phyloP scores from a whole-genome alignment of 2,329 filamentous ascomycete genomes.

The Hymenoscyphus repandus region DNA sequence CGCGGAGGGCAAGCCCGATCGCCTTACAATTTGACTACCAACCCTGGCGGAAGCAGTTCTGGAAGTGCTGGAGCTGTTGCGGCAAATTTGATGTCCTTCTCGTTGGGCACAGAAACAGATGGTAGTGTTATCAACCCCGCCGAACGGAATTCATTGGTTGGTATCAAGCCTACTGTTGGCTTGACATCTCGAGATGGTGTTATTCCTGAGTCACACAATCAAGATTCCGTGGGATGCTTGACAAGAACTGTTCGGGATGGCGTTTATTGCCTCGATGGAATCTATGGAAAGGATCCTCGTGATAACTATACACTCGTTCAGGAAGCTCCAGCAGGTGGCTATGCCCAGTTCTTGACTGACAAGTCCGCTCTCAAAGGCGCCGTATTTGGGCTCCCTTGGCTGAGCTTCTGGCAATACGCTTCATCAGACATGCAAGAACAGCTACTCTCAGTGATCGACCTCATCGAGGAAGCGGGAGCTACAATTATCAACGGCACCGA shows the following conservation, averaged over 20 bases:
- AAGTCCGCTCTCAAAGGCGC: conserved; percentile 46
- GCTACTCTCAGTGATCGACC: conserved; percentile 45
- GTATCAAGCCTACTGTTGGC: conserved; percentile 72
- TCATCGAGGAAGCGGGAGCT: conserved; percentile 57
- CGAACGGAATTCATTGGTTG: conserved; percentile 62
- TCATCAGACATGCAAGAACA: conserved; percentile 48
- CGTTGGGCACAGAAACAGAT: conserved; percentile 71
- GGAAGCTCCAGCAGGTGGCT: conserved; percentile 46
- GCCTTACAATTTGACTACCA: conserved; percentile 64
- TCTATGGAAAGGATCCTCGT: conserved; percentile 56
- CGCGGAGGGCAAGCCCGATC: conserved; percentile 59
- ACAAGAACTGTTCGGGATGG: conserved; percentile 66
- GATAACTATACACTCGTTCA: conserved; percentile 54
- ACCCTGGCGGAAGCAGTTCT: conserved; percentile 64
- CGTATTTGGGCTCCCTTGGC: conserved; percentile 66
- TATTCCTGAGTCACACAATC: conserved; percentile 61
- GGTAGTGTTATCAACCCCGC: conserved; percentile 69
- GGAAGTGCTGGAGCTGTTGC: conserved; percentile 61
- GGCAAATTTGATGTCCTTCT: conserved; percentile 57
- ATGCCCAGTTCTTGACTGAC: conserved; percentile 47
- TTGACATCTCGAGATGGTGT: conserved; percentile 60
- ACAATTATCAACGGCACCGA: conserved; percentile 67
- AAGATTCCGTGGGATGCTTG: conserved; percentile 65
- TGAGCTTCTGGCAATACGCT: conserved; percentile 62
- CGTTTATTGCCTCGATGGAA: conserved; percentile 59